Evolutionary conservation across 129 eudicot species (phyloP), one percentile per base, ranked within the genome.

Genomic region (Centaurea solstitialis): DNA sequence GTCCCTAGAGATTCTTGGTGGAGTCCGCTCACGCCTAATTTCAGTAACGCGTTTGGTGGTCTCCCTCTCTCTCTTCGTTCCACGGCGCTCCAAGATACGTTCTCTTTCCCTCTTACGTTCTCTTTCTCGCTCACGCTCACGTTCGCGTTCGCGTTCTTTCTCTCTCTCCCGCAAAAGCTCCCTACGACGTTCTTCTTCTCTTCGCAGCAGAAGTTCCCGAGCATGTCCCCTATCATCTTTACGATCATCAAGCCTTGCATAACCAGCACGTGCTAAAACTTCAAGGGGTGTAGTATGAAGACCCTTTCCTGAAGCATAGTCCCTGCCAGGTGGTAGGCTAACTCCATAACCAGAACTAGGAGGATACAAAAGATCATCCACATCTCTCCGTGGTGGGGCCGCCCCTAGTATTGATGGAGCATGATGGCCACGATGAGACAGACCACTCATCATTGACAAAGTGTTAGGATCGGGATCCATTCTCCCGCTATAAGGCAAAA

Each of bases 271-370:
- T 73, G 91, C 83, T 72, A 83, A 57, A 40, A 86, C 17, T 26
- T 94, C 96, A 53, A 85, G 86, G 0, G 90, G 65, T 35, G 90
- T 22, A 37, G 87, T 88, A 65, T 82, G 98, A 73, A 94, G 94
- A 80, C 94, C 98, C 85, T 92, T 94, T 64, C 95, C 91, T 21
- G 89, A 75, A 75, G 91, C 94, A 78, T 95, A 95, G 88, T 95
- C 98, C 85, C 99, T 93, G 43, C 99, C 99, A 68, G 99, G 98
- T 76, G 99, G 99, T 77, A 93, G 87, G 85, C 99, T 95, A 39
- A 95, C 99, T 75, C 99, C 98, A 82, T 95, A 95, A 73, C 98
- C 98, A 81, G 97, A 86, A 75, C 83, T 77, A 84, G 86, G 96
- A 81, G 88, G 82, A 86, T 91, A 91, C 57, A 86, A 72, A 73